Evolutionary conservation across 2,329 filamentous ascomycete genomes (phyloP), one percentile per base, ranked within the genome.

Genomic region (Teratosphaeriaceae sp.): DNA sequence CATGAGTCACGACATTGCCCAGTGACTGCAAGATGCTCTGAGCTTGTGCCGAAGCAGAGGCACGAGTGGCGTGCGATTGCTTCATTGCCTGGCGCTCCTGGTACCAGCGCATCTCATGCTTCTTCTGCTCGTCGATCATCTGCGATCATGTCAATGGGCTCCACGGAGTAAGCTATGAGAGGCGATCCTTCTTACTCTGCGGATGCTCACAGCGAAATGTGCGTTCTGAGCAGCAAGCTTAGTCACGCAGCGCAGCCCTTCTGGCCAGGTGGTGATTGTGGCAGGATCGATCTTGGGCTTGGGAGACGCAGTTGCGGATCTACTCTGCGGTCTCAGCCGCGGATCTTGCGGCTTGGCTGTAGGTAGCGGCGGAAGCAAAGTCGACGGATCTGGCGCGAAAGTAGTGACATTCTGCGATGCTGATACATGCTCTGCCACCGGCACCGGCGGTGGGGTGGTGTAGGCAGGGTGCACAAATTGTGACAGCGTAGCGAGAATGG

Each of bases 41-140:
- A 3, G 58, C 57, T 42, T 63, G 53, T 5, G 54, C 55, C 2
- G 55, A 46, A 29, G 57, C 54, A 1, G 44, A 46, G 18, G 54
- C 47, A 38, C 60, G 50, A 19, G 50, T 56, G 33, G 53, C 53
- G 34, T 62, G 58, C 1, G 45, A 50, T n/a, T 57, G 52, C 48
- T 64, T 65, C 21, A 65, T 40, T 13, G 52, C 54, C 47, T 62
- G 61, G 23, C 60, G 48, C 34, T 59, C 60, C 12, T 45, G 48
- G 33, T 60, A 63, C 71, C 81, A 85, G 50, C 77, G 72, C 50
- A 70, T 70, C 51, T 84, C 79, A 52, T 84, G 75, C 30, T 72
- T 69, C 53, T 79, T 73, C 58, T 85, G 80, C 31, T 78, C 72
- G 42, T 71, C 70, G 46, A 84, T 82, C 61, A 85, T 69, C 64